Evolutionary conservation across 768 basidiomycete species (phyloP).

Genomic region (Hysterangium stoloniferum): DNA sequence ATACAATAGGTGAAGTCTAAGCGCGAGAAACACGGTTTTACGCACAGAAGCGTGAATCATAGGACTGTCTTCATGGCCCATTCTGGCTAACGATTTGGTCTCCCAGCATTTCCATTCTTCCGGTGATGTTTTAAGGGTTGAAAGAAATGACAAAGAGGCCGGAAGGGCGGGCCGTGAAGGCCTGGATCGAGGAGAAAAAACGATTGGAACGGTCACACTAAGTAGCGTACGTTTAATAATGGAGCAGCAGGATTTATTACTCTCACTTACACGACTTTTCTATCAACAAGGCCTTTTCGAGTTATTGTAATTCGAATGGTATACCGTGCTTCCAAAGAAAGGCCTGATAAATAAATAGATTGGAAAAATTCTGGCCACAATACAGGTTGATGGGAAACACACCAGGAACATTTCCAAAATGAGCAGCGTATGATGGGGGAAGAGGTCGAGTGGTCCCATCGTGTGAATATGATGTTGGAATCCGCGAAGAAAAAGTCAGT

Average conservation of each 20-base stretch:
- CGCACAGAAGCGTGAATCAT: not conserved
- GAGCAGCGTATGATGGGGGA: not conserved
- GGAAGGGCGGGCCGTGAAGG: conserved; percentile 46
- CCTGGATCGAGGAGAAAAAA: conserved; percentile 47
- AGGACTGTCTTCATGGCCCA: conserved; percentile 1
- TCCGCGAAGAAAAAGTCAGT: not conserved
- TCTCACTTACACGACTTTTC: conserved; percentile 5
- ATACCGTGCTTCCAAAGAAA: conserved; percentile 1
- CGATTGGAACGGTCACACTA: conserved; percentile 43
- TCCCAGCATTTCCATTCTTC: conserved; percentile 48
- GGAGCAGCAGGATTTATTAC: too few species aligned
- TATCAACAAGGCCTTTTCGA: conserved; percentile 6
- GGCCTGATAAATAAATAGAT: not conserved
- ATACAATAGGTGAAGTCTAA: not conserved
- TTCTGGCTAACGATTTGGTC: not conserved
- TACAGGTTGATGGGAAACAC: not conserved
- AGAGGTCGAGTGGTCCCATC: not conserved
- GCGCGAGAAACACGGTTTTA: not conserved
- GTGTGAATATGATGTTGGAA: conserved; percentile 5
- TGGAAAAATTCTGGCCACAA: not conserved
- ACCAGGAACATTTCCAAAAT: conserved; percentile 6
- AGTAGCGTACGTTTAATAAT: not conserved
- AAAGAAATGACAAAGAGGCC: conserved; percentile 39
- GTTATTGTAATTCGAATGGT: not conserved
- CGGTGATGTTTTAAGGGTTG: conserved; percentile 50